A percentile compares a stretch with the other conserved stretches of the same genome.
Conservation (phyloP, 1,284 basidiomycete species). For the Sutorius eximius region DNA sequence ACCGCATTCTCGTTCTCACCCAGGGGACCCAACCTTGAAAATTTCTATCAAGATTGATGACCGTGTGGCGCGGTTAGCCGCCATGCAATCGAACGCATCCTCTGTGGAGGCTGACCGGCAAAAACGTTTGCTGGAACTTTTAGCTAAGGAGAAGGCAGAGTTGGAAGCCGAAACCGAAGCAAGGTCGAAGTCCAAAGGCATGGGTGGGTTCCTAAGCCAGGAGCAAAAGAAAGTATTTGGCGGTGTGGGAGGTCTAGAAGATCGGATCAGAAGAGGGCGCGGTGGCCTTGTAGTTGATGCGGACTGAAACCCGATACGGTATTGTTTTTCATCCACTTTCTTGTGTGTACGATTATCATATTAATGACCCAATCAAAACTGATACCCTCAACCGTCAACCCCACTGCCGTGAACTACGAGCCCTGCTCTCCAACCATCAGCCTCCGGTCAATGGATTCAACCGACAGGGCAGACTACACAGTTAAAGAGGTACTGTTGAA, state of each 20-base stretch:
- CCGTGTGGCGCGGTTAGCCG: constrained; percentile 80
- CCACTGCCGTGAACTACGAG: background rate
- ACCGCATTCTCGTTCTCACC: constrained; percentile 26
- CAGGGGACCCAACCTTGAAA: constrained; percentile 22
- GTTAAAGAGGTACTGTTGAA: background rate
- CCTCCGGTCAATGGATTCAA: background rate
- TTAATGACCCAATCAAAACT: background rate
- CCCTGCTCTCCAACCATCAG: background rate
- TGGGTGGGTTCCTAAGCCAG: constrained; percentile 68
- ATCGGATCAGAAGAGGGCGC: constrained; percentile 67
- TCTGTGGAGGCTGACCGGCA: constrained; percentile 66
- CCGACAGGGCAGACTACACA: background rate
- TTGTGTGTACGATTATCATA: constrained; percentile 12
- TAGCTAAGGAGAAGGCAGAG: constrained; percentile 74
- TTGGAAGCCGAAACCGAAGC: constrained; percentile 61
- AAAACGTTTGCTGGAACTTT: constrained; percentile 57
- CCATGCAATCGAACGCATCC: constrained; percentile 78
- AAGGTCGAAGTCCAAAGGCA: constrained; percentile 65
- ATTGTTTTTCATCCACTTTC: constrained; percentile 1
- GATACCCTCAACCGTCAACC: background rate
- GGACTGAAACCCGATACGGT: constrained; percentile 38
- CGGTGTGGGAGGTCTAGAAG: constrained; percentile 72
- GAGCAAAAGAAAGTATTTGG: constrained; percentile 81
- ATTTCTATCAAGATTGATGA: constrained; percentile 43
- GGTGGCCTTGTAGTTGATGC: constrained; percentile 61